These are phyloP conservation scores for Elymus sibiricus DNA, from an alignment of 176 grass and related monocot species.

Conservation along the genomic window DNA sequence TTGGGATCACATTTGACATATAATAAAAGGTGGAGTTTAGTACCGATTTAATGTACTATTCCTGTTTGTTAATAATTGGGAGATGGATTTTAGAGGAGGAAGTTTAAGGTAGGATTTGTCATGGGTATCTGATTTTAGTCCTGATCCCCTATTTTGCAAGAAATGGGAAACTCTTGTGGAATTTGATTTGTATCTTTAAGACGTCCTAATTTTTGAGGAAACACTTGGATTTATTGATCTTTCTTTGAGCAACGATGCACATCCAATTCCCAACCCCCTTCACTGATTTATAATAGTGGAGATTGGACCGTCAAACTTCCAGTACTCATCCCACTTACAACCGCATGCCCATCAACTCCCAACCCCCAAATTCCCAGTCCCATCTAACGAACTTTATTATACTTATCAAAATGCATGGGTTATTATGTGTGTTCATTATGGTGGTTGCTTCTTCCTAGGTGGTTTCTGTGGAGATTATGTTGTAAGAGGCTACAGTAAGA, in stretches of 20 bases:
- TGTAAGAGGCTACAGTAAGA: background rate
- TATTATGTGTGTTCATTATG: background rate
- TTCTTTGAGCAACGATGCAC: background rate
- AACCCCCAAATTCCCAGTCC: background rate
- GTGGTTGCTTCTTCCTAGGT: background rate
- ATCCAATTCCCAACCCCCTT: background rate
- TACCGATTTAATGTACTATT: background rate
- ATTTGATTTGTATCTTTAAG: background rate
- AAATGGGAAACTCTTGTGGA: background rate
- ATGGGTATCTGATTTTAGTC: background rate
- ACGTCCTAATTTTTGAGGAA: background rate
- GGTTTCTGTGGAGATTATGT: background rate
- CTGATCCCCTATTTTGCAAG: background rate
- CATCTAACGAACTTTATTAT: background rate
- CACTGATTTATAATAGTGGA: too few relatives aligned
- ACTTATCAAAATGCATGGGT: background rate
- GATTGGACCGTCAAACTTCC: background rate
- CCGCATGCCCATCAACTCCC: background rate
- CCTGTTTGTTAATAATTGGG: background rate
- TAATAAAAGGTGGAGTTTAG: background rate
- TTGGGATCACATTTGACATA: background rate
- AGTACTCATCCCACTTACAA: background rate
- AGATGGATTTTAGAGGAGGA: background rate
- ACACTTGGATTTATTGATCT: background rate
- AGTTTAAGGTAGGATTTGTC: background rate